phyloP scores from a whole-genome alignment of 768 basidiomycete genomes.

The Lactarius hatsudake region DNA sequence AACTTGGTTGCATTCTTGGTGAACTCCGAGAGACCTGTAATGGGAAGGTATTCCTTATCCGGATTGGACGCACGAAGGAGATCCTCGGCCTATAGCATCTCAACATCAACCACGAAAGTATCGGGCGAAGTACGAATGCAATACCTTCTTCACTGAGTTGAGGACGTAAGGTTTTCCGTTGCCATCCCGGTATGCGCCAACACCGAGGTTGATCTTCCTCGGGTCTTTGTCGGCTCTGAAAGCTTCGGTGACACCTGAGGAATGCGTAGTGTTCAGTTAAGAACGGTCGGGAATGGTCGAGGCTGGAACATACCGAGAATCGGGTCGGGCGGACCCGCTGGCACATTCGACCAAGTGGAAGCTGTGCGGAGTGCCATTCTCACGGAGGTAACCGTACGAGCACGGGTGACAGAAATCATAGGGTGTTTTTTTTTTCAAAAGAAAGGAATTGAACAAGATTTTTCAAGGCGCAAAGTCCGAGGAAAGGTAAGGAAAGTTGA shows the following conservation, averaged over 20 bases:
- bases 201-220: conserved; percentile 96
- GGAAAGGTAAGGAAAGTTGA: conserved; percentile 4
- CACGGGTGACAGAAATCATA: conserved; percentile 43
- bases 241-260: conserved; percentile 83
- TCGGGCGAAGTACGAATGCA: neutral
- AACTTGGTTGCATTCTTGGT: conserved; percentile 84
- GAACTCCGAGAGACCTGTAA: conserved; percentile 86
- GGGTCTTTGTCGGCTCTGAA: conserved; percentile 94
- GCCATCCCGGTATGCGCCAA: conserved; percentile 93
- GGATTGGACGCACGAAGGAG: conserved; percentile 57
- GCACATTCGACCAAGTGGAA: conserved; percentile 80
- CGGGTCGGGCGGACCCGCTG: conserved; percentile 87
- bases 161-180: conserved; percentile 95
- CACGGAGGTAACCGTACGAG: conserved; percentile 51
- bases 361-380: conserved; percentile 42
- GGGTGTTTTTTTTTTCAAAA: conserved; percentile 27
- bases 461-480: conserved; percentile 29
- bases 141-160: conserved; percentile 81
- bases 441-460: conserved; percentile 29
- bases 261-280: neutral
- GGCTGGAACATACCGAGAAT: conserved; percentile 67
- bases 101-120: conserved; percentile 13
- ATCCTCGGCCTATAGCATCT: conserved; percentile 64
- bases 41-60: conserved; percentile 97
- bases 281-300: conserved; percentile 6